Base-by-base conservation (phyloP, 192 early-diverging fungal species). In the Gonapodya prolifera region DNA sequence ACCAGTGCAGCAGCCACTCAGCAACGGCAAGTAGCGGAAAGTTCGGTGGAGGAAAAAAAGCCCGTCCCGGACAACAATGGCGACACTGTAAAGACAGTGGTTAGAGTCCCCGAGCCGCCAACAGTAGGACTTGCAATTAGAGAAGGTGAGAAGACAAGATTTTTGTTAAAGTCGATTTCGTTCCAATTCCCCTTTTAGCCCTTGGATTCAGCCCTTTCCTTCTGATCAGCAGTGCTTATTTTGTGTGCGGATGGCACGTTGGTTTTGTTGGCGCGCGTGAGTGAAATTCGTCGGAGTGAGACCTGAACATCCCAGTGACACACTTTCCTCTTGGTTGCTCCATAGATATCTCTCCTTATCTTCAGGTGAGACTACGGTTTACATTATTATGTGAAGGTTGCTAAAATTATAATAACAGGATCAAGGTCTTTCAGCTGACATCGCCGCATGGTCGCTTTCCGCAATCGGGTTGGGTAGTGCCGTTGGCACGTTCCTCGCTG, bases 401-500 rank as follows among this genome's bases (percentile, higher is more conserved):
- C n/a, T n/a, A n/a, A n/a, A n/a, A n/a, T 61, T 23, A 23, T 61
- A 61, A 16, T 23, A 8, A 16, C 45, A 73, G 71, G 71, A 73
- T 32, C 71, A 32, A 18, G 71, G 71, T 13, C 32, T 73, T 18
- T 30, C 28, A 2, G 28, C 71, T 2, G 71, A 73, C 28, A 18
- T 73, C 32, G 71, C 71, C 2, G 71, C 71, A 16, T 73, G 71
- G 71, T 16, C 28, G 2, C 71, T 73, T 13, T 73, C 71, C 32
- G 13, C 28, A 2, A 32, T 73, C 28, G 71, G 71, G 18, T 16
- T 73, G 32, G 71, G 71, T 2, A 30, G 28, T 18, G 32, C 71
- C 71, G 71, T 73, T 29, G 71, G 71, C 18, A 73, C 71, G 71
- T 73, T 73, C 29, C 31, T 73, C 8, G 71, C 71, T 13, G 71